A percentile compares a stretch with the other conserved stretches of the same genome.
phyloP scores from a whole-genome alignment of 1,284 basidiomycete species.

The Rhodofomes roseus region DNA sequence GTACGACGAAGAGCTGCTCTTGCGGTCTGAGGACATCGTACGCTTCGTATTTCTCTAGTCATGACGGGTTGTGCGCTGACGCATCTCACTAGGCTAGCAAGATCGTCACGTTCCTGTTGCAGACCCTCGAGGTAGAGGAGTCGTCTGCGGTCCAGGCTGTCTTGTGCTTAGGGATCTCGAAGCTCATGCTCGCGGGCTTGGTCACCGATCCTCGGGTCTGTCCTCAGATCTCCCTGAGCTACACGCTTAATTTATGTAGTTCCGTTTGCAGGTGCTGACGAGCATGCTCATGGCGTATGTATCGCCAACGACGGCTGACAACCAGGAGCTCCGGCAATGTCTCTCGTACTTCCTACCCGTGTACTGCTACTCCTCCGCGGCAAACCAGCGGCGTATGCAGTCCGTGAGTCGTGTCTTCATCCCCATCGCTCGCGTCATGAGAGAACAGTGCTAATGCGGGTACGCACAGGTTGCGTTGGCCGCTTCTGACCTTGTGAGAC shows the following conservation, averaged over 20 bases:
- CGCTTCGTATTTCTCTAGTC: slow-evolving; percentile 17
- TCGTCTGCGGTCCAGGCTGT: slow-evolving; percentile 70
- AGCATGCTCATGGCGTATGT: slow-evolving; percentile 81
- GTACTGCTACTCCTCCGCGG: slow-evolving; percentile 79
- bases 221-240: neutral
- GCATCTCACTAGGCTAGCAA: slow-evolving; percentile 49
- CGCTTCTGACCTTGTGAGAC: slow-evolving; percentile 64
- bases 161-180: slow-evolving; percentile 80
- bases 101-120: slow-evolving; percentile 68
- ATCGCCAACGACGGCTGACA: slow-evolving; percentile 78
- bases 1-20: slow-evolving; percentile 74
- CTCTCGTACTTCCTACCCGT: slow-evolving; percentile 92
- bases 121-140: slow-evolving; percentile 70
- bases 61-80: neutral
- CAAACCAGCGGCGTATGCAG: slow-evolving; percentile 76
- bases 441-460: neutral
- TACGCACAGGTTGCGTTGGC: slow-evolving; percentile 65
- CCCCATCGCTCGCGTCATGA: neutral
- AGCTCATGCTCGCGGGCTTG: slow-evolving; percentile 82
- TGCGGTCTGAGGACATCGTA: slow-evolving; percentile 47
- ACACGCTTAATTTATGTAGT: neutral
- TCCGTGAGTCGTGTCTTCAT: slow-evolving; percentile 39
- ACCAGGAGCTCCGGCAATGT: slow-evolving; percentile 86
- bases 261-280: slow-evolving; percentile 58
- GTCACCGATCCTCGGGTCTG: slow-evolving; percentile 67